A percentile compares a stretch with the other conserved stretches of the same genome.
Conservation (phyloP, 1,139 yeast species). For the Hemisphaericaspora xylofermentans region DNA sequence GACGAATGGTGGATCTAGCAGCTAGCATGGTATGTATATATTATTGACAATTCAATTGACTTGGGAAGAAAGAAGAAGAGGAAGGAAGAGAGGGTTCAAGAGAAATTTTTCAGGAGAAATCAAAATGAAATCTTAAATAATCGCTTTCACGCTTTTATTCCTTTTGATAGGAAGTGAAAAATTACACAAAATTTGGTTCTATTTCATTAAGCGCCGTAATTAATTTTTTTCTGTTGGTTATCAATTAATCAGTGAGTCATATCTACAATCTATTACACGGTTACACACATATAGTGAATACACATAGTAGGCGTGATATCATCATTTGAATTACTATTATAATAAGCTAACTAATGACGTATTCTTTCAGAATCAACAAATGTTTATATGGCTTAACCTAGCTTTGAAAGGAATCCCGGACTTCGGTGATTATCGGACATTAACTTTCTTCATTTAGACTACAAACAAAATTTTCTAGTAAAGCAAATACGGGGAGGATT, state of each 20-base stretch:
- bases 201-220: not conserved
- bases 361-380: too few relatives aligned
- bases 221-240: not conserved
- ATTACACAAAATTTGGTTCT: too few relatives aligned
- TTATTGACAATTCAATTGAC: constrained; percentile 1
- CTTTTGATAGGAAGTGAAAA: too few relatives aligned
- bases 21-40: constrained; percentile 19
- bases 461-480: not conserved
- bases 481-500: not conserved
- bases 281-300: too few relatives aligned
- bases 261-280: not conserved
- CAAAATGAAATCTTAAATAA: too few relatives aligned
- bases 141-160: too few relatives aligned
- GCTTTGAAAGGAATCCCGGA: not conserved
- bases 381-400: too few relatives aligned
- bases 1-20: constrained; percentile 25
- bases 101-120: not conserved
- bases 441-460: too few relatives aligned
- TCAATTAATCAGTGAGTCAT: not conserved
- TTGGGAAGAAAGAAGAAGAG: not conserved
- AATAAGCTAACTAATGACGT: too few relatives aligned
- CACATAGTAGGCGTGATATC: too few relatives aligned
- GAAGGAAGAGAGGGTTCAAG: not conserved
- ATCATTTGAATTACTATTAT: too few relatives aligned
- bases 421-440: not conserved